Percentiles rank a stretch among this genome's conserved stretches.
Evolutionary conservation across 2,329 filamentous ascomycete genomes (phyloP).

Genomic region (Claviceps cyperi): DNA sequence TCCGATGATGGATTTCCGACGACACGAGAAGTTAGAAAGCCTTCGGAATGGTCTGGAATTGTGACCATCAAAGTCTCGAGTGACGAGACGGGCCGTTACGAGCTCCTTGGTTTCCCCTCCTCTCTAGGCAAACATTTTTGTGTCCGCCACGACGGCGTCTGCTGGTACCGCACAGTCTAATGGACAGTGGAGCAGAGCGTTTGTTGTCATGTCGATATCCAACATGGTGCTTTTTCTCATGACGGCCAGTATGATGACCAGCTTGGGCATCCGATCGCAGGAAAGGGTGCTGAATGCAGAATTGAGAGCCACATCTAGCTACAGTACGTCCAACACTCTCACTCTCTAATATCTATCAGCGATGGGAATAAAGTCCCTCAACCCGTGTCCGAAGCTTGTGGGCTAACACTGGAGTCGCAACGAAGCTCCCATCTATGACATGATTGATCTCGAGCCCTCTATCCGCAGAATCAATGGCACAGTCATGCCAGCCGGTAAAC

Average conservation of each 20-base stretch:
- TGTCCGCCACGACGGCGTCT: too few species aligned
- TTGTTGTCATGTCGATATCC: not conserved
- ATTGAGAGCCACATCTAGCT: not conserved
- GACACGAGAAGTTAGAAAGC: too few species aligned
- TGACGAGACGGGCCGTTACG: too few species aligned
- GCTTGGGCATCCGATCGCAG: not conserved
- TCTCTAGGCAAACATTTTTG: too few species aligned
- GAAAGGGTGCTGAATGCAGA: not conserved
- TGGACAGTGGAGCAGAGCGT: not conserved
- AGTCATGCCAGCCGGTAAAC: not conserved
- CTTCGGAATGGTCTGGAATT: too few species aligned
- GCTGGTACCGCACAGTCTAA: not conserved
- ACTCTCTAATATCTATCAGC: too few species aligned
- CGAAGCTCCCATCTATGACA: not conserved
- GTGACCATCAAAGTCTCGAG: too few species aligned
- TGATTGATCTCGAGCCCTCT: constrained; percentile 1
- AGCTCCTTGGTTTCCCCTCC: too few species aligned
- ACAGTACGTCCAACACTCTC: not conserved
- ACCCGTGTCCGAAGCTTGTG: too few species aligned
- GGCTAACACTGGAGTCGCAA: too few species aligned
- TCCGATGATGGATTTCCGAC: too few species aligned
- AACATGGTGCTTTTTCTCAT: not conserved
- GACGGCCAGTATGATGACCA: not conserved
- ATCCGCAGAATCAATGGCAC: not conserved
- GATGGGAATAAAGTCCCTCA: too few species aligned